Evolutionary conservation across 345 rosid species (phyloP).

Genomic region (Arabis hirsuta): DNA sequence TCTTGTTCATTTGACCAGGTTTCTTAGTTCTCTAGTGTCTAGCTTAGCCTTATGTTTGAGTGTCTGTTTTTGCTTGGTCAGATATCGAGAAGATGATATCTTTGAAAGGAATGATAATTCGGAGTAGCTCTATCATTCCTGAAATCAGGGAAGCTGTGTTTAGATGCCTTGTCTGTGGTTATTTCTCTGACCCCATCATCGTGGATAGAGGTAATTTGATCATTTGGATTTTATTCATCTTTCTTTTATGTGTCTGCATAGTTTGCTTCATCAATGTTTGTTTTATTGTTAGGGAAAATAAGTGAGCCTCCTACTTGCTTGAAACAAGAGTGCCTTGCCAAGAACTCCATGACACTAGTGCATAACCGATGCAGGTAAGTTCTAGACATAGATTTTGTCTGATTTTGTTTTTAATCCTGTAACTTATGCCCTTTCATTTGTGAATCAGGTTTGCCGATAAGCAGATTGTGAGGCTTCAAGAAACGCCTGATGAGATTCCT

Average conservation of each 20-base stretch:
- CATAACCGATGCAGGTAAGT: slow-evolving; percentile 95
- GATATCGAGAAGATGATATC: slow-evolving; percentile 99
- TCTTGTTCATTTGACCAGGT: too few relatives aligned
- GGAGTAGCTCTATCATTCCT: slow-evolving; percentile 94
- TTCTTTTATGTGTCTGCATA: neutral
- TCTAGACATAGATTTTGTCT: slow-evolving; percentile 6
- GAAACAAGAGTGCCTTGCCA: slow-evolving; percentile 86
- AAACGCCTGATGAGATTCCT: slow-evolving; percentile 97
- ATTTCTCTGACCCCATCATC: slow-evolving; percentile 75
- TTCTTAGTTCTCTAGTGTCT: slow-evolving; percentile 17
- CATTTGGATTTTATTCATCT: slow-evolving; percentile 1
- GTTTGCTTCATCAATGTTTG: slow-evolving; percentile 12
- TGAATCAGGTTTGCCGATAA: slow-evolving; percentile 84
- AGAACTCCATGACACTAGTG: slow-evolving; percentile 83
- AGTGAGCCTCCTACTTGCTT: slow-evolving; percentile 76
- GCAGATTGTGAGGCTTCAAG: slow-evolving; percentile 99
- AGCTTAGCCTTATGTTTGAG: slow-evolving; percentile 27
- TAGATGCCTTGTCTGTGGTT: slow-evolving; percentile 90
- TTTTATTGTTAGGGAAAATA: slow-evolving; percentile 61
- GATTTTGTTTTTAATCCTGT: neutral
- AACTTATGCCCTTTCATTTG: neutral
- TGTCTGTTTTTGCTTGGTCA: slow-evolving; percentile 39
- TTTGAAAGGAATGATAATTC: slow-evolving; percentile 89
- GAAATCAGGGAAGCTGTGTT: slow-evolving; percentile 96
- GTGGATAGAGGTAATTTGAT: slow-evolving; percentile 87